Evolutionary conservation across 106 monocot genomes (phyloP).

Genomic region (Dioscorea alata): DNA sequence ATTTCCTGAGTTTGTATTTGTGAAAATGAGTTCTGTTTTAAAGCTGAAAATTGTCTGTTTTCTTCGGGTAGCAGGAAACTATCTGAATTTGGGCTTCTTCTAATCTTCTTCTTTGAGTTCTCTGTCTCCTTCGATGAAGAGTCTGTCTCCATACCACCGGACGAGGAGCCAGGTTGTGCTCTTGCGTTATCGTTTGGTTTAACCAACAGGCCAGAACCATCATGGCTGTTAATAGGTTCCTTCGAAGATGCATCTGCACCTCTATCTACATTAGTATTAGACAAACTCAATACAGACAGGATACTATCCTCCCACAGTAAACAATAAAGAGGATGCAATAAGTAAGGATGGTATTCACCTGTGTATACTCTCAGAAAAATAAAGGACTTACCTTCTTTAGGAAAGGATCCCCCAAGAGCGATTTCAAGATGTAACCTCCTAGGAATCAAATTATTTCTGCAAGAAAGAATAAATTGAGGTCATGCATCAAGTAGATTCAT

Average conservation of each 20-base stretch:
- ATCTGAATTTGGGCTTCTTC: slow-evolving; percentile 11
- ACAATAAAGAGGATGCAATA: too few species aligned
- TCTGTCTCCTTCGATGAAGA: slow-evolving; percentile 52
- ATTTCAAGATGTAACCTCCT: slow-evolving; percentile 91
- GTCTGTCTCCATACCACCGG: slow-evolving; percentile 58
- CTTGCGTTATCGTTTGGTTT: slow-evolving; percentile 32
- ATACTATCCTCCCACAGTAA: not conserved
- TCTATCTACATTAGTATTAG: slow-evolving; percentile 36
- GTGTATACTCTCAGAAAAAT: too few species aligned
- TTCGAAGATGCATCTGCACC: slow-evolving; percentile 37
- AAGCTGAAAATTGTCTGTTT: not conserved
- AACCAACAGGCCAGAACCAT: slow-evolving; percentile 37
- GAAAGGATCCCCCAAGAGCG: slow-evolving; percentile 61
- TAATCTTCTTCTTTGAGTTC: slow-evolving; percentile 38
- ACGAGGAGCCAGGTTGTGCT: slow-evolving; percentile 20
- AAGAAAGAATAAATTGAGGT: slow-evolving; percentile 6
- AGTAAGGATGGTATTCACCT: too few species aligned
- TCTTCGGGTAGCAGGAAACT: too few species aligned
- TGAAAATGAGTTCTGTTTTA: not conserved
- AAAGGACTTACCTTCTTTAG: slow-evolving; percentile 52
- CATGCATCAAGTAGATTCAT: too few species aligned
- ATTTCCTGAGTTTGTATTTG: slow-evolving; percentile 19
- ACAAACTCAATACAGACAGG: not conserved
- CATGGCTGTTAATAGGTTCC: slow-evolving; percentile 48
- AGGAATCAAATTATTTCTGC: slow-evolving; percentile 91